phyloP scores from a whole-genome alignment of 352 stramenopile species.

The Phytophthora citricola region DNA sequence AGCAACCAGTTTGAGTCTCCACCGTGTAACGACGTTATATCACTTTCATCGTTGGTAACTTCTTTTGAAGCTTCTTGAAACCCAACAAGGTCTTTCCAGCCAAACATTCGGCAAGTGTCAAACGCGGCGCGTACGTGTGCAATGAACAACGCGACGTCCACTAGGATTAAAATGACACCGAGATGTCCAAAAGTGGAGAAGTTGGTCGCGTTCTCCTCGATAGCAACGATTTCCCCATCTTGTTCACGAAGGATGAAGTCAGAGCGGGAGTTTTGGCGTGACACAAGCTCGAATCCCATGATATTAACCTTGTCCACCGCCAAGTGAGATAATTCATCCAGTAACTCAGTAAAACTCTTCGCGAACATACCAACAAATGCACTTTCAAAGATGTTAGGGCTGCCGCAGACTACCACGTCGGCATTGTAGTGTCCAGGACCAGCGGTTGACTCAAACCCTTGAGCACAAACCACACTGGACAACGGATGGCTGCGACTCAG shows the following conservation, averaged over 20 bases:
- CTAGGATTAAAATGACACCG: slow-evolving; percentile 49
- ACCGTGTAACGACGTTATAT: background rate
- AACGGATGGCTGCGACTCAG: slow-evolving; percentile 56
- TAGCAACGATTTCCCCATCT: slow-evolving; percentile 25
- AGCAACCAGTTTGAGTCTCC: slow-evolving; percentile 47
- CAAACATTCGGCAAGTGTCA: slow-evolving; percentile 46
- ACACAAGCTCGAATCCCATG: slow-evolving; percentile 60
- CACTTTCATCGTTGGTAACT: slow-evolving; percentile 1
- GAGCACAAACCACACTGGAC: slow-evolving; percentile 40
- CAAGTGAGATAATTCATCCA: slow-evolving; percentile 48
- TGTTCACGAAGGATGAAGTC: slow-evolving; percentile 37
- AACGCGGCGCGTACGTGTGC: slow-evolving; percentile 34
- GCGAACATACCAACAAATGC: slow-evolving; percentile 52
- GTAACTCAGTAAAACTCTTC: slow-evolving; percentile 39
- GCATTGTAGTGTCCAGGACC: slow-evolving; percentile 32
- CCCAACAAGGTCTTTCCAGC: slow-evolving; percentile 35
- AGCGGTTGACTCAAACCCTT: slow-evolving; percentile 50
- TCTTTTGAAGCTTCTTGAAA: slow-evolving; percentile 2
- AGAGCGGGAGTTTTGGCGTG: slow-evolving; percentile 51
- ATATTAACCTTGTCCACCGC: slow-evolving; percentile 55
- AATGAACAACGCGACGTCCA: slow-evolving; percentile 48
- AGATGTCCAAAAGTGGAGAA: slow-evolving; percentile 64
- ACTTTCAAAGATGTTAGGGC: slow-evolving; percentile 47
- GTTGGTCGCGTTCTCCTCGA: slow-evolving; percentile 46
- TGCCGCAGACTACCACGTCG: slow-evolving; percentile 50